Evolutionary conservation across 768 basidiomycete species (phyloP).

Genomic region (Naganishia antarctica): DNA sequence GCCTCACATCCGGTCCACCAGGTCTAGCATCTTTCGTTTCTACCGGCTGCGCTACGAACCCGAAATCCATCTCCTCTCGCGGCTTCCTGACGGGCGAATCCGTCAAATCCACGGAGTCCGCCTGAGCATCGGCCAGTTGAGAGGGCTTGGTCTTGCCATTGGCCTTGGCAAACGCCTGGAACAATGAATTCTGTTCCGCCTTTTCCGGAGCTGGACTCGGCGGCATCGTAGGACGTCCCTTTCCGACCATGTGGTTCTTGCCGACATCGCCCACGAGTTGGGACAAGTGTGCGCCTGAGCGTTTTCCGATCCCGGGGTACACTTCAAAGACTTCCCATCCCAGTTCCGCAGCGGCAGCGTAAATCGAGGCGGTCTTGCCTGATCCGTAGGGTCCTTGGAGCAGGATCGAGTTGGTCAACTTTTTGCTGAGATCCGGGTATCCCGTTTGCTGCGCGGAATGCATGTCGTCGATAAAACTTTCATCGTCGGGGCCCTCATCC

Average conservation of each 20-base stretch:
- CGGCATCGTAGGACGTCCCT: constrained; percentile 22
- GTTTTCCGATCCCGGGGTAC: constrained; percentile 86
- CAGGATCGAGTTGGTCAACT: constrained; percentile 79
- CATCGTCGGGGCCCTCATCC: constrained; percentile 22
- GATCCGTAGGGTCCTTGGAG: constrained; percentile 73
- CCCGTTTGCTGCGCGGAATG: background rate
- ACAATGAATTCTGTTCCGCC: constrained; percentile 14
- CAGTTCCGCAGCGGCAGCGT: constrained; percentile 88
- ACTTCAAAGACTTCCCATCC: constrained; percentile 97
- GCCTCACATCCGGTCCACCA: constrained; percentile 53
- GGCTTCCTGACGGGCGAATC: constrained; percentile 4
- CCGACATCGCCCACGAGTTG: constrained; percentile 85
- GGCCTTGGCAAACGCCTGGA: constrained; percentile 29
- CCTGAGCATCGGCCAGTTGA: background rate
- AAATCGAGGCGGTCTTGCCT: constrained; percentile 88
- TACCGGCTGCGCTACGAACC: constrained; percentile 22
- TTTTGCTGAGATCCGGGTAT: constrained; percentile 31
- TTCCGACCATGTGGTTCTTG: constrained; percentile 74
- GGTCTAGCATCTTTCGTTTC: background rate
- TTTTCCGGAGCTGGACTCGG: constrained; percentile 10
- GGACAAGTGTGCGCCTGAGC: constrained; percentile 72
- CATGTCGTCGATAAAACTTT: background rate
- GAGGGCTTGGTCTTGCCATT: background rate
- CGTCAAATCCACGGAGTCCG: background rate
- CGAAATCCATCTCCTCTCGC: constrained; percentile 9